Evolutionary conservation across 495 filamentous ascomycete genomes (phyloP).

Genomic region (Stereocaulon alpinum): DNA sequence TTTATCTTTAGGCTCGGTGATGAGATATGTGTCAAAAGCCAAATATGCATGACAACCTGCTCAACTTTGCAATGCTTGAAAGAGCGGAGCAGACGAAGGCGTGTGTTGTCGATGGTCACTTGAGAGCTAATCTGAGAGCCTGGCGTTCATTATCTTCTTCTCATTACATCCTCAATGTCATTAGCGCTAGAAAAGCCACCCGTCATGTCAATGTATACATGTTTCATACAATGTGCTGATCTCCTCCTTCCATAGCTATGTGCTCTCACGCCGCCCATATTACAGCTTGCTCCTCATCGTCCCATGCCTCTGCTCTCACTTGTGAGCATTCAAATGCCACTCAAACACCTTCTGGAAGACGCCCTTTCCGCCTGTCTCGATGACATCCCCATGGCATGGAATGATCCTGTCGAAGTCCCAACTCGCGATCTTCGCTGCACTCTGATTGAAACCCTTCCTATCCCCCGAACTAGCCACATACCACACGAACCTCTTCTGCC

Average conservation of each 20-base stretch:
- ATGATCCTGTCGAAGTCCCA: slow-evolving; percentile 89
- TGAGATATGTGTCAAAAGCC: slow-evolving; percentile 44
- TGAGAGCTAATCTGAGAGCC: slow-evolving; percentile 51
- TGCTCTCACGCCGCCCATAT: neutral
- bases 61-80: slow-evolving; percentile 15
- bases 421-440: slow-evolving; percentile 51
- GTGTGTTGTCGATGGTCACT: slow-evolving; percentile 43
- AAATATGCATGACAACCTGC: slow-evolving; percentile 45
- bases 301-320: neutral
- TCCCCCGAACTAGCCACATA: slow-evolving; percentile 55
- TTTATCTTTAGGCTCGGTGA: slow-evolving; percentile 32
- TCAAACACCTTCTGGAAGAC: slow-evolving; percentile 74
- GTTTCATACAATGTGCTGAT: no score
- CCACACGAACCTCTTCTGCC: slow-evolving; percentile 77
- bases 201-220: neutral
- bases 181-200: neutral
- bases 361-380: slow-evolving; percentile 64
- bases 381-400: slow-evolving; percentile 88
- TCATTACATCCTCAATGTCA: neutral
- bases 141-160: neutral
- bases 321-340: slow-evolving; percentile 41
- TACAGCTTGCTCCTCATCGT: neutral
- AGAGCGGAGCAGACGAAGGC: slow-evolving; percentile 13
- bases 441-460: slow-evolving; percentile 56
- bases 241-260: no score